Evolutionary conservation across 495 filamentous ascomycete genomes (phyloP), one percentile per base, ranked within the genome.

Genomic region (Penicillium mononematosum): DNA sequence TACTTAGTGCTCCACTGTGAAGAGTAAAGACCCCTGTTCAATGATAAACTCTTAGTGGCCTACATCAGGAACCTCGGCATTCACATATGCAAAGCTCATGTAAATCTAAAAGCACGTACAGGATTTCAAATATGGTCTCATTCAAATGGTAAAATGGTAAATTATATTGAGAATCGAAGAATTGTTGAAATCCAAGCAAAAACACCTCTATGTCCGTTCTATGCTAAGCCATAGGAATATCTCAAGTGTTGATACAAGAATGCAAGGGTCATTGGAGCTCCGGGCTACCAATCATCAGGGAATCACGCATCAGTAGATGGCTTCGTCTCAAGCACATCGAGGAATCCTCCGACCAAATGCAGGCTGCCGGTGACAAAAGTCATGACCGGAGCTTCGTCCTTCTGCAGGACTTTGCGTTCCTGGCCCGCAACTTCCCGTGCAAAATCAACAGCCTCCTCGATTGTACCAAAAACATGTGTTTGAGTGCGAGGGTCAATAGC

Each of bases 361-460:
- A 96, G 78, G 68, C 91, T 96, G 6, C 93, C 93, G 19, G 93
- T 97, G 31, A 91, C 79, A 64, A 82, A 74, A 6, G 78, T 75
- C 78, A 77, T 78, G 11, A 79, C 73, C 17, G 74, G 70, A 1
- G 73, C 62, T 55, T 75, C 75, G 24, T 74, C 68, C 9, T 69
- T 59, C 20, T 56, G 67, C 1, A 69, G 44, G 19, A 56, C 59
- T n/a, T 59, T 65, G 27, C 61, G 67, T 53, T 73, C 74, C 39
- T 72, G 56, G 7, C 55, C 56, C 0, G 78, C 79, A 5, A 91
- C 62, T 5, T 76, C 74, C 38, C 87, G 78, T 3, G 88, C 86
- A 62, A 76, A 81, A 27, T 79, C 82, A 45, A 98, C 83, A 17
- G 92, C 92, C 56, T 96, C 91, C 64, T 98, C 91, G 42, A 98